Percentiles rank a stretch among this genome's conserved stretches.
Conservation (phyloP, 495 filamentous ascomycete genomes). For the Tuber aestivum region DNA sequence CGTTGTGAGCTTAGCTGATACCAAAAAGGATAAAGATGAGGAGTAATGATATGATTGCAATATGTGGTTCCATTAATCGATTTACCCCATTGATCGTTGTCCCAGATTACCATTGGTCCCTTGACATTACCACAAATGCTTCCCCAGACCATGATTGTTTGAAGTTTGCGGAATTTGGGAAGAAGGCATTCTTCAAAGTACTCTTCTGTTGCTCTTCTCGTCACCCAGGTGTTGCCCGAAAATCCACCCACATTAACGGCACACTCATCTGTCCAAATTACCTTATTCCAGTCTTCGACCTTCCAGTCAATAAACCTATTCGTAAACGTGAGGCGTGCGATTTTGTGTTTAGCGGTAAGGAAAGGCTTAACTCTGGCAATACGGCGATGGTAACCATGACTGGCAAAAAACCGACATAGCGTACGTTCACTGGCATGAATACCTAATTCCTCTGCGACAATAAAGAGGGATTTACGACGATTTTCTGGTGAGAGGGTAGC, state of each 20-base stretch:
- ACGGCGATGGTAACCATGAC: too few relatives aligned
- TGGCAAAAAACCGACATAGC: too few relatives aligned
- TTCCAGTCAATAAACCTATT: background rate
- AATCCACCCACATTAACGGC: background rate
- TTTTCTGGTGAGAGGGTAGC: too few relatives aligned
- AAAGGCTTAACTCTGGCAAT: too few relatives aligned
- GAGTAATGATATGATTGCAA: background rate
- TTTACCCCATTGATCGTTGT: background rate
- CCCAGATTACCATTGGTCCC: background rate
- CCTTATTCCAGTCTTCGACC: background rate
- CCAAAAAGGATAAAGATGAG: background rate
- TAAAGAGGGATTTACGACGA: too few relatives aligned
- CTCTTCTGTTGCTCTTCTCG: background rate
- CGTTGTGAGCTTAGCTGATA: background rate
- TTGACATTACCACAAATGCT: background rate
- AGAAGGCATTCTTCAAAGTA: background rate
- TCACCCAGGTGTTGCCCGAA: background rate
- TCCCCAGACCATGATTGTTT: background rate
- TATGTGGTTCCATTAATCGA: background rate
- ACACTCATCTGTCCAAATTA: background rate
- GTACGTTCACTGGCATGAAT: too few relatives aligned
- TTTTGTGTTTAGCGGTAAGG: too few relatives aligned
- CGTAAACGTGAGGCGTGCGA: background rate
- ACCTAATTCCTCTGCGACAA: too few relatives aligned
- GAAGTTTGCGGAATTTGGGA: background rate